phyloP scores from a whole-genome alignment of 2,329 filamentous ascomycete species.

The Fusarium pseudonygamai region DNA sequence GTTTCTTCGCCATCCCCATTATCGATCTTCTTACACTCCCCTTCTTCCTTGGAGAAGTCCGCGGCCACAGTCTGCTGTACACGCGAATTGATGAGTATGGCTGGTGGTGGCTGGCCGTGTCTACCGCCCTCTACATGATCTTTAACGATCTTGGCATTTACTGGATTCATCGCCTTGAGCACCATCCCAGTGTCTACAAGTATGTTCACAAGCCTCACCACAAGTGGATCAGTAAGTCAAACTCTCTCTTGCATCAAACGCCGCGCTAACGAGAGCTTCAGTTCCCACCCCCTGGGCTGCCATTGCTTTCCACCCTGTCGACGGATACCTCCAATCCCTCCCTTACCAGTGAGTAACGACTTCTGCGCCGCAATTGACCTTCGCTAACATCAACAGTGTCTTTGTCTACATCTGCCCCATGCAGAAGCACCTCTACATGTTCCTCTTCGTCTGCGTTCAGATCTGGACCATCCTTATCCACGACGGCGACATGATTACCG shows the following conservation, averaged over 20 bases:
- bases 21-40: conserved; percentile 58
- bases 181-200: conserved; percentile 58
- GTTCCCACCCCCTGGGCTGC: conserved; percentile 59
- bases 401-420: conserved; percentile 58
- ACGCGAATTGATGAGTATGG: conserved; percentile 51
- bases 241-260: neutral
- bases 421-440: conserved; percentile 56
- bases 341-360: conserved; percentile 54
- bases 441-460: conserved; percentile 56
- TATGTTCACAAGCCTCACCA: conserved; percentile 60
- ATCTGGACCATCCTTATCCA: conserved; percentile 61
- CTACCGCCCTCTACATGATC: conserved; percentile 54
- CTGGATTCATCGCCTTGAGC: conserved; percentile 58
- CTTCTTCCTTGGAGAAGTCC: conserved; percentile 58
- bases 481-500: conserved; percentile 60
- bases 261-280: conserved; percentile 24
- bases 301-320: conserved; percentile 58
- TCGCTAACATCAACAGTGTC: conserved; percentile 42
- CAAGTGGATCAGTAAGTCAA: conserved; percentile 57
- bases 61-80: conserved; percentile 56
- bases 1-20: conserved; percentile 54
- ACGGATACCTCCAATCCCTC: conserved; percentile 57
- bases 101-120: conserved; percentile 52
- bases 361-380: too few relatives aligned
- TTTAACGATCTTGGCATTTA: conserved; percentile 59